Base-by-base conservation (phyloP, 2,329 filamentous ascomycete species). In the Ophiostoma himal-ulmi region DNA sequence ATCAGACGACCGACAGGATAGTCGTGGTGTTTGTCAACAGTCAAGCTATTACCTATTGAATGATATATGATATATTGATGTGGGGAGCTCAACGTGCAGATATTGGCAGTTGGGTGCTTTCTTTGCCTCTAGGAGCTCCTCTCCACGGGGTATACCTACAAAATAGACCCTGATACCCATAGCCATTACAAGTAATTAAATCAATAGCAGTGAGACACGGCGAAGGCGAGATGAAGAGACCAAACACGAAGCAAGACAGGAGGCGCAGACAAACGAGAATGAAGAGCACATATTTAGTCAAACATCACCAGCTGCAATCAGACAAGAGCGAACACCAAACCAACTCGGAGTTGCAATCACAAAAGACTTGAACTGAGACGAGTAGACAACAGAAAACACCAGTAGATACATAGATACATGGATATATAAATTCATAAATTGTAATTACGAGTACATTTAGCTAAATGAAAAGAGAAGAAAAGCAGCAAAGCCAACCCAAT, bases 231-330 rank as follows among this genome's bases (percentile, higher is more conserved):
- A 67, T 39, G 65, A 39, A 39, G 37, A 39, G 13, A n/a, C 37
- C n/a, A 66, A 11, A 39, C 34, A 66, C 36, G 64, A 66, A 37
- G 36, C 64, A 48, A 67, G 65, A 67, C 65, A 67, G 65, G 65
- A 67, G 65, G 65, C 39, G 65, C 39, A 67, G 34, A 39, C 62
- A 65, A 41, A 65, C 62, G 62, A 64, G 60, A 30, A 6, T 11
- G 11, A 64, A 8, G 30, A 37, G 30, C 60, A 64, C 34, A 64
- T 39, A 34, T 39, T 3, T 65, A 62, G 14, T 62, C 26, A 60
- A 62, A 34, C 57, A 62, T 6, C 8, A 11, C 11, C 4, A 17
- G 4, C 0, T 2, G 30, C 30, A 30, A 17, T 36, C 57, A 14
- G 13, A 62, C 26, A 26, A 26, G 44, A 48, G n/a, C 22, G 5